A percentile compares a stretch with the other conserved stretches of the same genome.
These are phyloP conservation scores for Metschnikowia peoriensis DNA, from an alignment of 805 yeast genomes.

Conservation along the genomic window DNA sequence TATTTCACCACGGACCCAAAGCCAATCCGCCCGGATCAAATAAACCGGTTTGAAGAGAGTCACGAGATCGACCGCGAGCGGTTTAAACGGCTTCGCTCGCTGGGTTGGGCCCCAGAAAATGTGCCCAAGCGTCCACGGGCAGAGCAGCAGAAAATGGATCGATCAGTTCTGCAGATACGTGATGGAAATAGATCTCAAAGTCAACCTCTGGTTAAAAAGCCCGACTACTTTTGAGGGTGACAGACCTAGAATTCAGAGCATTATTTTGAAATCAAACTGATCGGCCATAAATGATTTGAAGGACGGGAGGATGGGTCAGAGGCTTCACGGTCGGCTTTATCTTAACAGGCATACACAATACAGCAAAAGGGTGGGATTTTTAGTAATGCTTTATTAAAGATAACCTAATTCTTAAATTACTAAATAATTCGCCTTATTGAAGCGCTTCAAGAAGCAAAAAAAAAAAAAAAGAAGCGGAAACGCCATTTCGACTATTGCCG, in stretches of 20 bases:
- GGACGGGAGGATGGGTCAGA: too few relatives aligned
- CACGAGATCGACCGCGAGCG: constrained; percentile 82
- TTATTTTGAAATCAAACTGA: too few relatives aligned
- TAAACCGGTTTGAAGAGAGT: constrained; percentile 77
- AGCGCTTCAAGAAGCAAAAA: too few relatives aligned
- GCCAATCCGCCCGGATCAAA: constrained; percentile 51
- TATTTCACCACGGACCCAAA: constrained; percentile 69
- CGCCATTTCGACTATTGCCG: not conserved
- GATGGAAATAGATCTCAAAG: not conserved
- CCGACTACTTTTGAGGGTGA: constrained; percentile 1
- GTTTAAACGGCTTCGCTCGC: constrained; percentile 42
- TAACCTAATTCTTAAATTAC: too few relatives aligned
- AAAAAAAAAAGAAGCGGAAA: too few relatives aligned
- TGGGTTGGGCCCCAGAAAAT: not conserved
- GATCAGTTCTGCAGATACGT: constrained; percentile 3
- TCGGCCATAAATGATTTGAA: too few relatives aligned
- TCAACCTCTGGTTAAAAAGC: not conserved
- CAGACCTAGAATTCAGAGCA: not conserved
- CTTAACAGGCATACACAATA: too few relatives aligned
- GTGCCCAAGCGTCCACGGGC: constrained; percentile 7
- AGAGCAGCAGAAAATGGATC: constrained; percentile 4
- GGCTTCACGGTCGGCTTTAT: too few relatives aligned
- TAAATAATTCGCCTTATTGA: too few relatives aligned
- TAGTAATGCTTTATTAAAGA: too few relatives aligned
- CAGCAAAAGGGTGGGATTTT: too few relatives aligned